These are phyloP conservation scores for Petrea volubilis DNA, from an alignment of 257 asterid species.

Conservation along the genomic window DNA sequence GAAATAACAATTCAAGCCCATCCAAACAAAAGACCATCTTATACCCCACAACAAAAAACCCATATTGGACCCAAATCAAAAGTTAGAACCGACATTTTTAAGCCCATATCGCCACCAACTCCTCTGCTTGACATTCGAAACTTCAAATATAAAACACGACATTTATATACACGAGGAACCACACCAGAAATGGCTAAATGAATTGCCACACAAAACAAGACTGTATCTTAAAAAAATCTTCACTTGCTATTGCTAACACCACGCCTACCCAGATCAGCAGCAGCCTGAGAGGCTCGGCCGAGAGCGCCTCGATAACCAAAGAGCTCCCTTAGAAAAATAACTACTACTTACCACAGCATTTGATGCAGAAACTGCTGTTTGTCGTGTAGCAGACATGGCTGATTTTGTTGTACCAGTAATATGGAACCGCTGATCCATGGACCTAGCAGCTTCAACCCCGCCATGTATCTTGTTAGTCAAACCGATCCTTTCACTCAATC, in stretches of 20 bases:
- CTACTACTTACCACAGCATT: constrained; percentile 68
- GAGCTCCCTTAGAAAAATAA: constrained; percentile 83
- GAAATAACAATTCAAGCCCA: no score
- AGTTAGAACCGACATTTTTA: no score
- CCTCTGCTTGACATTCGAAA: no score
- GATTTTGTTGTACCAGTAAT: constrained; percentile 62
- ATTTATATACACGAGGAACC: background rate
- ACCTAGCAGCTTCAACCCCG: constrained; percentile 76
- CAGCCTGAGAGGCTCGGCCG: constrained; percentile 69
- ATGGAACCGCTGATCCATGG: constrained; percentile 62
- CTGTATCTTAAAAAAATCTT: background rate
- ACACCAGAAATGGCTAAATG: constrained; percentile 22
- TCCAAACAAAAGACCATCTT: no score
- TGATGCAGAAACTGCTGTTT: constrained; percentile 79
- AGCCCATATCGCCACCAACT: background rate
- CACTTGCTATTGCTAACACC: constrained; percentile 31
- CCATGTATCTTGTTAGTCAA: constrained; percentile 75
- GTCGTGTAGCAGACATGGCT: constrained; percentile 76
- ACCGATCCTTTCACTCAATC: constrained; percentile 71
- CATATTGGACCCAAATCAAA: no score
- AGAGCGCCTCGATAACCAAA: constrained; percentile 89
- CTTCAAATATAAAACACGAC: background rate
- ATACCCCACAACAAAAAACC: no score
- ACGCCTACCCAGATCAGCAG: constrained; percentile 75
- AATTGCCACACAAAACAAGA: background rate